Evolutionary conservation across 345 rosid species (phyloP), one percentile per base, ranked within the genome.

Genomic region (Anacardium occidentale): DNA sequence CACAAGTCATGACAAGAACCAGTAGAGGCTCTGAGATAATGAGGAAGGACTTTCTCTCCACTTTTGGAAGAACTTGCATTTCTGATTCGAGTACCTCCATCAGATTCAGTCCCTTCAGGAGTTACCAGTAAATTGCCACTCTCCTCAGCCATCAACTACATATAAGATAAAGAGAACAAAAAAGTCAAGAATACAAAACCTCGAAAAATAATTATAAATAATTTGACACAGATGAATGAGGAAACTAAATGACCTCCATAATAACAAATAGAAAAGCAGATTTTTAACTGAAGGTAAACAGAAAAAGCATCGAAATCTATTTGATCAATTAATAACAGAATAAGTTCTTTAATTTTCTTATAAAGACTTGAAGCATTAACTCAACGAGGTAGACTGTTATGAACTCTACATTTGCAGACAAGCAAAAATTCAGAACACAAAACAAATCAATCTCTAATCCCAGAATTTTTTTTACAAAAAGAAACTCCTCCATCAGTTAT

Each of bases 1-100:
- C 98, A 93, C 48, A 70, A 78, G 80, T 93, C 98, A 71, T 91
- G 98, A 81, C 98, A 88, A 25, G 98, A 93, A 69, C 85, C 91
- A 47, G 89, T 83, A 10, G 94, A 81, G 79, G 92, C 89, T 76
- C 86, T 86, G 62, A 91, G 91, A 66, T 93, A 88, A 70, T 71
- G 83, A 54, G 96, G 92, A 68, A 89, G 59, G 72, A 74, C 22
- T 0, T 84, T 84, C 66, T 85, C 90, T 69, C 75, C 72, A 13
- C 68, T 72, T 64, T 75, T 71, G 34, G 78, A 32, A 63, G 80
- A 77, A 79, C 63, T 76, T 21, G 78, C 73, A 6, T 37, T 37
- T 76, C 87, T 83, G 78, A 85, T 85, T 26, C 75, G 67, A 79
- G 63, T 71, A 34, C 76, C 76, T 53, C 50, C 64, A 76, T 78